Evolutionary conservation across 2,329 filamentous ascomycete genomes (phyloP), one percentile per base, ranked within the genome.

Genomic region (Beauveria brongniartii): DNA sequence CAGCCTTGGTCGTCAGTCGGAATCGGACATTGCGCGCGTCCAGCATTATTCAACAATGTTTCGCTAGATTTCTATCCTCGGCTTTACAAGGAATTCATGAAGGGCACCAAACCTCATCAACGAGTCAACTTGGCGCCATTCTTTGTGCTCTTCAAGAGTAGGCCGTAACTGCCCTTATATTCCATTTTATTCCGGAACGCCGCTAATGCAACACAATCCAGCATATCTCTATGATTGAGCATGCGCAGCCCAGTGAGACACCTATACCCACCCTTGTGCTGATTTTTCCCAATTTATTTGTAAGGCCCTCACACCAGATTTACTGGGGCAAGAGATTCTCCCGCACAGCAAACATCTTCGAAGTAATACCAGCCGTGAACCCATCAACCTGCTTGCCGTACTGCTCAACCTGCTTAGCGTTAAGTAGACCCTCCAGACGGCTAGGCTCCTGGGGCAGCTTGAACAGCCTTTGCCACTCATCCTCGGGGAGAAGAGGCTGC

Each of bases 331-430:
- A 72, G 67, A 88, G 73, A 74, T 85, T 87, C 67, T 85, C 84
- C 72, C 92, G 88, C 64, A 97, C 91, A 44, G 92, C 92, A 75
- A 99, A 99, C 93, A 99, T 96, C 86, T 99, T 99, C 66, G 91
- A 87, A 65, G 86, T 95, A 68, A 96, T 89, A 66, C 87, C 88
- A 61, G 94, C 92, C 53, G 93, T 93, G 76, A 97, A 97, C 44
- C 91, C 91, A 76, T 99, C 94, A 62, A 97, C 90, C 80, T 97
- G 94, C 79, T 92, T 89, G 71, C 92, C 91, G 79, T 97, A 99
- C 79, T 97, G 93, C 79, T 97, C 92, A 60, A 97, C 92, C 80
- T 99, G 94, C 77, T 92, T 86, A 65, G 90, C 92, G 75, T 97
- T 96, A 72, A 99, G 81, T 83, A 99, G 90, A 66, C 89, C 91